Conservation (phyloP, 2,329 filamentous ascomycete species). For the Alternaria angustiovoidea region DNA sequence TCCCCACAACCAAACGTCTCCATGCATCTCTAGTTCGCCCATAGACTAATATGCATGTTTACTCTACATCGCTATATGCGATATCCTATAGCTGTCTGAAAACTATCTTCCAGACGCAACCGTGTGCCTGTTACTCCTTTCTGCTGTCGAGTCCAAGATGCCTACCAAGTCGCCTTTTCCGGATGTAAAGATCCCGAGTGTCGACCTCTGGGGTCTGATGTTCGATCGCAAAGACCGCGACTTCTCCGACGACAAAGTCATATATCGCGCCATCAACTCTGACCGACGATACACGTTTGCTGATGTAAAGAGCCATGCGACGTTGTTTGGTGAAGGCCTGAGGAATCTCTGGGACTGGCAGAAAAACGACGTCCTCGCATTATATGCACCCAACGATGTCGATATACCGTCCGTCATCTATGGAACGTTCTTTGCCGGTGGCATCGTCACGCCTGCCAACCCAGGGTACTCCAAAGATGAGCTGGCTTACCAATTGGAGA, state of each 20-base stretch:
- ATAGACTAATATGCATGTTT: not conserved
- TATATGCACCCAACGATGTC: slow-evolving; percentile 85
- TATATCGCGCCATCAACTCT: slow-evolving; percentile 31
- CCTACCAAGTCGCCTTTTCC: slow-evolving; percentile 34
- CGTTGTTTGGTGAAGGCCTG: slow-evolving; percentile 79
- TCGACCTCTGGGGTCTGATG: slow-evolving; percentile 34
- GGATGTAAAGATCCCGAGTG: slow-evolving; percentile 29
- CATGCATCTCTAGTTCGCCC: not conserved
- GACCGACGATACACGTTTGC: slow-evolving; percentile 69
- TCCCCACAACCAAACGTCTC: slow-evolving; percentile 4
- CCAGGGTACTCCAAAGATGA: slow-evolving; percentile 84
- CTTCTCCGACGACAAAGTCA: slow-evolving; percentile 35
- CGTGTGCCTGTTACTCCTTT: not conserved
- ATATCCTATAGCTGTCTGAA: not conserved
- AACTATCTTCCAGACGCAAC: not conserved
- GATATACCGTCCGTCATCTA: slow-evolving; percentile 79
- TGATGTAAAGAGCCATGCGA: slow-evolving; percentile 69
- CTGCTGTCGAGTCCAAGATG: slow-evolving; percentile 16
- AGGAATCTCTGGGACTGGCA: slow-evolving; percentile 77
- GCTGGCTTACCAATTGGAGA: slow-evolving; percentile 81
- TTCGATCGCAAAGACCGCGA: slow-evolving; percentile 33
- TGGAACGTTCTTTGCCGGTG: slow-evolving; percentile 82
- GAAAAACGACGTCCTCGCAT: slow-evolving; percentile 79
- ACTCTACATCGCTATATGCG: not conserved
- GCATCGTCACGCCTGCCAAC: slow-evolving; percentile 81